Base-by-base conservation (phyloP, 352 stramenopile species). In the Pseudoperonospora humuli region DNA sequence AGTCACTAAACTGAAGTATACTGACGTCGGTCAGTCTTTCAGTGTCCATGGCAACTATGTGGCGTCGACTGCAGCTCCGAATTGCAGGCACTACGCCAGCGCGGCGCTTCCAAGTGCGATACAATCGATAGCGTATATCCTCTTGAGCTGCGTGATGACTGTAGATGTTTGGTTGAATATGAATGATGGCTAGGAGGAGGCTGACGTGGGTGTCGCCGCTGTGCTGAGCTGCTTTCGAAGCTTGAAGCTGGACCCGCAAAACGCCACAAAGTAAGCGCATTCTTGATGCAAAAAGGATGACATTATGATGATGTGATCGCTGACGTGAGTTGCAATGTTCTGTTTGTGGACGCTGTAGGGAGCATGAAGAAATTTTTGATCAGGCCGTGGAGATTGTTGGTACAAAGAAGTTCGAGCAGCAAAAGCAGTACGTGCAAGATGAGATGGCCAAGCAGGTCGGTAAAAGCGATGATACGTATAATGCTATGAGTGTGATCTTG, bases 361-460 rank as follows among this genome's bases (percentile, higher is more conserved):
- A 87, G 5, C 71, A 79, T 26, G 68, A 60, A 23, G 67, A 86
- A 25, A 51, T 93, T 23, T 93, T 93, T 43, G 57, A 88, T 29
- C 53, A 85, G 50, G 80, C 80, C 3, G 77, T 93, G 24, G 66
- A 64, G 27, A 54, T 64, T 21, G 67, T 93, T 54, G 64, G 84
- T 26, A 70, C 67, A 44, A 84, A 84, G 39, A 84, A 86, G 32
- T 90, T 88, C 40, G 77, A 88, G 25, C 61, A 93, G 57, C 80
- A 93, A 48, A 83, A 83, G 53, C 40, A 67, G 28, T 86, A 77
- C 41, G 75, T 87, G 37, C 77, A 90, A 39, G 43, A 70, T 7
- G 56, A 83, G 48, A 53, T 86, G 17, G 56, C 58, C 3, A 63
- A 73, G 0, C 80, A 93, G 64, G 72, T 82, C 15, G 21, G 46